Conservation (phyloP, 805 yeast genomes). For the Lipomyces oligophaga region DNA sequence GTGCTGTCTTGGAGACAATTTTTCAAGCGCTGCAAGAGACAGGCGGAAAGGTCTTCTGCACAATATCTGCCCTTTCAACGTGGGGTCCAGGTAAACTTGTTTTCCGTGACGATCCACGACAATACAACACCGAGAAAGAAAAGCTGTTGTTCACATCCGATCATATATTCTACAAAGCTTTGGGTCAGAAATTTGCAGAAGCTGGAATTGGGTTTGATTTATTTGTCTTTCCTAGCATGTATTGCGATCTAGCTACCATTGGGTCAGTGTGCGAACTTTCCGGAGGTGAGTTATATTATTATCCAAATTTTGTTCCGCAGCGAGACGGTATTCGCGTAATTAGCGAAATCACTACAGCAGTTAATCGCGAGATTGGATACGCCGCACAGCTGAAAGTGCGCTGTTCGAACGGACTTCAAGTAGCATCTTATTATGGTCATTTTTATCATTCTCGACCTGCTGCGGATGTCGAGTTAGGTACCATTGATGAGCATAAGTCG, state of each 20-base stretch:
- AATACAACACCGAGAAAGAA: constrained; percentile 40
- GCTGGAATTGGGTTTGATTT: constrained; percentile 72
- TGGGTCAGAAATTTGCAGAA: constrained; percentile 54
- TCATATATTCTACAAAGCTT: constrained; percentile 55
- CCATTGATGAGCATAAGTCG: constrained; percentile 57
- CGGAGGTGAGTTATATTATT: constrained; percentile 66
- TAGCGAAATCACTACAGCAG: constrained; percentile 44
- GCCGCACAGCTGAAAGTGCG: constrained; percentile 82
- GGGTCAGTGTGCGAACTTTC: constrained; percentile 60
- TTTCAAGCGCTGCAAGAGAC: constrained; percentile 50
- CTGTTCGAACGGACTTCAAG: constrained; percentile 82
- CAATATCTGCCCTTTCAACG: constrained; percentile 67
- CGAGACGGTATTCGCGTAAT: constrained; percentile 67
- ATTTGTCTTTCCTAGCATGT: constrained; percentile 59
- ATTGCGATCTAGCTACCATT: constrained; percentile 71
- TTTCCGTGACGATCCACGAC: constrained; percentile 36
- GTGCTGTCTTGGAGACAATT: constrained; percentile 73
- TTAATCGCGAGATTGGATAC: constrained; percentile 57
- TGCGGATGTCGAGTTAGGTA: constrained; percentile 68
- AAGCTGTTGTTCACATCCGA: constrained; percentile 56
- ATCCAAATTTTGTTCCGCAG: constrained; percentile 61
- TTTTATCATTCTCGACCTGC: constrained; percentile 38
- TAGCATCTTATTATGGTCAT: constrained; percentile 67
- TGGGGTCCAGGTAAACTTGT: constrained; percentile 68
- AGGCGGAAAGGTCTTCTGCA: constrained; percentile 77